Evolutionary conservation across 306 rosid species (phyloP), one percentile per base, ranked within the genome.

Genomic region (Glycine latifolia): DNA sequence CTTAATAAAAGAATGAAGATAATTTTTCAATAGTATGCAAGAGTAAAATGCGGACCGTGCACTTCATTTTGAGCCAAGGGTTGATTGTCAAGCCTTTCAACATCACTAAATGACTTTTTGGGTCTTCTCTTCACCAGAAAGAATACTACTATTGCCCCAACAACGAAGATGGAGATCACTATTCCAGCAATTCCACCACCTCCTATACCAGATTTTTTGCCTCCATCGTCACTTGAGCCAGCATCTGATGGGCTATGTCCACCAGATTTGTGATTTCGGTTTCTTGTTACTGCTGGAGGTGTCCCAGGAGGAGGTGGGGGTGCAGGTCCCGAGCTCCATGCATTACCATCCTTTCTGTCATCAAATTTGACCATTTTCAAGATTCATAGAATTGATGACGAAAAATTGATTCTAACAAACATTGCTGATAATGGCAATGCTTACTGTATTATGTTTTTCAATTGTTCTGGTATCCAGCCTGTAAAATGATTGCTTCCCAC

Each of bases 271-370:
- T 79, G 97, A 81, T 77, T 82, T 72, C 85, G 90, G 44, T 74
- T 85, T 73, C 70, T 54, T 79, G 74, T 81, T 79, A 63, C 86
- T 58, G 84, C 59, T 69, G 97, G 94, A 72, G 98, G 97, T 9
- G 98, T 91, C 54, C 98, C 98, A 49, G 99, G 99, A 53, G 99
- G 98, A 65, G 98, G 96, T 65, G 97, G 99, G 56, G 99, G 99
- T 59, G 99, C 97, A 87, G 97, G 89, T 49, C 97, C 99, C 13
- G 95, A 88, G 79, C 69, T 96, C 97, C 97, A 96, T 2, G 81
- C n/a, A 84, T 96, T 96, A 52, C 97, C 97, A 43, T 83, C 85
- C 81, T 61, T 88, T 83, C 98, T 93, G 97, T 82, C 69, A 78
- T 83, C 65, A 85, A 65, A 73, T 73, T 84, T 73, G 79, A 76